Percentiles rank a stretch among this genome's conserved stretches.
phyloP scores from a whole-genome alignment of 768 basidiomycete genomes.

The Lactarius hatsudake region DNA sequence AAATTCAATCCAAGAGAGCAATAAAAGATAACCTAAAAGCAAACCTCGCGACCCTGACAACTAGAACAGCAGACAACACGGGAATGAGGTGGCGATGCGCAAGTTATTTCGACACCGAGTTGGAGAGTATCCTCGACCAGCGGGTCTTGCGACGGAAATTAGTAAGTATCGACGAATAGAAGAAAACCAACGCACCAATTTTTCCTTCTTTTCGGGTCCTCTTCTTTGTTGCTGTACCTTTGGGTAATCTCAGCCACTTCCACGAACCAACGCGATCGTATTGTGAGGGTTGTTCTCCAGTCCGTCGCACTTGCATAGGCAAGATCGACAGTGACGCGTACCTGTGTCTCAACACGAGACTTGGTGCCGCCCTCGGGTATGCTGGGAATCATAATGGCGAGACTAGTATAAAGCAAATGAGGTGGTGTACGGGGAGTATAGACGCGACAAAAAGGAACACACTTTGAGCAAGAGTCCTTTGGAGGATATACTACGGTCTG shows the following conservation, averaged over 20 bases:
- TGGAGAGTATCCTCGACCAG: constrained; percentile 65
- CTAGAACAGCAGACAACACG: constrained; percentile 82
- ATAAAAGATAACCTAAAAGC: constrained; percentile 27
- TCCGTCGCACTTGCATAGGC: constrained; percentile 61
- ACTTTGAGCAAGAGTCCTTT: constrained; percentile 78
- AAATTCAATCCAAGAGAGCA: constrained; percentile 18
- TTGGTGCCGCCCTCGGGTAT: constrained; percentile 83
- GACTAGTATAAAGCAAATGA: constrained; percentile 40
- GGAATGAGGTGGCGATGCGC: constrained; percentile 75
- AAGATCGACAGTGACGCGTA: constrained; percentile 78
- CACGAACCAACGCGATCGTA: constrained; percentile 86
- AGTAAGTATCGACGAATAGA: background rate
- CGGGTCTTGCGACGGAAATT: constrained; percentile 47
- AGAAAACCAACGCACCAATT: constrained; percentile 52
- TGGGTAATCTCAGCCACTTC: constrained; percentile 82
- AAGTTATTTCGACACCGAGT: constrained; percentile 71
- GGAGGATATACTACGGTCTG: constrained; percentile 67
- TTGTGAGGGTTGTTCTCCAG: constrained; percentile 51
- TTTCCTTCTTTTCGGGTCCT: constrained; percentile 81
- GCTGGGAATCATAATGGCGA: constrained; percentile 79
- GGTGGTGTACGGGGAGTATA: background rate
- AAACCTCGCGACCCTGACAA: constrained; percentile 82
- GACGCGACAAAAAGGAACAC: constrained; percentile 34
- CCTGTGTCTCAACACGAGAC: constrained; percentile 93
- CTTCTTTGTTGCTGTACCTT: constrained; percentile 79